Percentiles rank a stretch among this genome's conserved stretches.
phyloP scores from a whole-genome alignment of 2,329 filamentous ascomycete species.

The Fusarium metavorans region DNA sequence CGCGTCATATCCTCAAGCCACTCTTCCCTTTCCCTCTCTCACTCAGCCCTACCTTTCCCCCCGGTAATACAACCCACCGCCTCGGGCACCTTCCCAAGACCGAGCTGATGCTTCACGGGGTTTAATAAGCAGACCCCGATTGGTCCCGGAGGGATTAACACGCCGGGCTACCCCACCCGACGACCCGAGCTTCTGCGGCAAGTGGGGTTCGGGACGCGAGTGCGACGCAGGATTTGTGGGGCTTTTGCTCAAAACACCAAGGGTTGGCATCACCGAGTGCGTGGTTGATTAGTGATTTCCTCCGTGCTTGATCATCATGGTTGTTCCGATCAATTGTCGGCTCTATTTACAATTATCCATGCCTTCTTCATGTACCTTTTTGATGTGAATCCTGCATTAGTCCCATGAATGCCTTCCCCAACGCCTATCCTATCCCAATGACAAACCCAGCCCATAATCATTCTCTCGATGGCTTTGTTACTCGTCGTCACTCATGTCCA shows the following conservation, averaged over 20 bases:
- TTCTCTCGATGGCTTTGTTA: constrained; percentile 18
- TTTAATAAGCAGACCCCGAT: constrained; percentile 39
- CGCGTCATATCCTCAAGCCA: constrained; percentile 38
- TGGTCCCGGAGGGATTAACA: constrained; percentile 35
- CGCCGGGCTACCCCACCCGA: constrained; percentile 27
- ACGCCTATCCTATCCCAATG: constrained; percentile 33
- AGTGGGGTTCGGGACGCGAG: constrained; percentile 14
- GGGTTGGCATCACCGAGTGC: background rate
- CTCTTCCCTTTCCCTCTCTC: background rate
- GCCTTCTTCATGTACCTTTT: background rate
- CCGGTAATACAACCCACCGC: background rate
- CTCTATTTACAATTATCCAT: constrained; percentile 1
- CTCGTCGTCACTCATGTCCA: constrained; percentile 70
- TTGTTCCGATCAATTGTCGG: background rate
- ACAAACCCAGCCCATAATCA: constrained; percentile 1
- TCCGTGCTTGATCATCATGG: background rate
- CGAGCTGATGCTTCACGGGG: background rate
- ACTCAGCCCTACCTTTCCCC: constrained; percentile 10
- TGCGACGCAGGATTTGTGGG: constrained; percentile 14
- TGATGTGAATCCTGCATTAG: constrained; percentile 1
- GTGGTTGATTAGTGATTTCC: background rate
- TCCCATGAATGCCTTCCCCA: constrained; percentile 16
- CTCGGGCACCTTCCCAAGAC: constrained; percentile 16
- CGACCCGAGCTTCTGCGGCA: background rate
- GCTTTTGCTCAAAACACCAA: background rate